Percentiles rank a stretch among this genome's conserved stretches.
These are phyloP conservation scores for Cubamyces sp. DNA, from an alignment of 768 basidiomycete genomes.

Conservation along the genomic window DNA sequence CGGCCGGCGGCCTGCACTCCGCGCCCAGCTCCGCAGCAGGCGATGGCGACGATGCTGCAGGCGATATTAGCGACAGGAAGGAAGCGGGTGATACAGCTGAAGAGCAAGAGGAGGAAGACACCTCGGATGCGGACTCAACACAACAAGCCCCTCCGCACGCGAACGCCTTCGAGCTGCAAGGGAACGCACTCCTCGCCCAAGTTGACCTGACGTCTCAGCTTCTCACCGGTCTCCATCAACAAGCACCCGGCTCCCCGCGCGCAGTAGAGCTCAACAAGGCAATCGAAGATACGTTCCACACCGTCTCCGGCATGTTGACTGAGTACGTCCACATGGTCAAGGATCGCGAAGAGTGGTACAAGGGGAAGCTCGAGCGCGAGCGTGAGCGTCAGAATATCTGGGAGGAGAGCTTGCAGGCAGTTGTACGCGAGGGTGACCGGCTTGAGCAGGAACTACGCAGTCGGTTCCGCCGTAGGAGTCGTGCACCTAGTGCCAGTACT, in stretches of 20 bases:
- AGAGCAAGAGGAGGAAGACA: constrained; percentile 43
- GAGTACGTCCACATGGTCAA: constrained; percentile 72
- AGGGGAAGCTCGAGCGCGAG: constrained; percentile 64
- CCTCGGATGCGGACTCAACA: constrained; percentile 48
- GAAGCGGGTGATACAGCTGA: constrained; percentile 33
- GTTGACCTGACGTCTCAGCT: constrained; percentile 76
- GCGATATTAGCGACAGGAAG: constrained; percentile 17
- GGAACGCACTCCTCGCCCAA: constrained; percentile 72
- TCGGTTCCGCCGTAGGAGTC: constrained; percentile 62
- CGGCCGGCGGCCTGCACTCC: constrained; percentile 6
- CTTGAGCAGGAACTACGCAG: constrained; percentile 79
- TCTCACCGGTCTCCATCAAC: constrained; percentile 49
- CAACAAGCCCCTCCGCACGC: constrained; percentile 57
- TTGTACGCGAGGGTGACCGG: constrained; percentile 83
- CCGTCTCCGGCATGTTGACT: constrained; percentile 60
- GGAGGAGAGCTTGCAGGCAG: constrained; percentile 88
- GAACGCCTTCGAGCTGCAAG: constrained; percentile 63
- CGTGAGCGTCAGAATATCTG: constrained; percentile 68
- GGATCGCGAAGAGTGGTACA: constrained; percentile 85
- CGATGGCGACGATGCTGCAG: constrained; percentile 27
- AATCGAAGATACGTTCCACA: constrained; percentile 51
- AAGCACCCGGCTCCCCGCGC: constrained; percentile 28
- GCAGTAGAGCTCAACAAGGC: constrained; percentile 29
- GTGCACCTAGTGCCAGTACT: constrained; percentile 41
- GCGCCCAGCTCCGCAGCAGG: constrained; percentile 32